phyloP scores from a whole-genome alignment of 2,329 filamentous ascomycete species.

The Apiospora saccharicola region DNA sequence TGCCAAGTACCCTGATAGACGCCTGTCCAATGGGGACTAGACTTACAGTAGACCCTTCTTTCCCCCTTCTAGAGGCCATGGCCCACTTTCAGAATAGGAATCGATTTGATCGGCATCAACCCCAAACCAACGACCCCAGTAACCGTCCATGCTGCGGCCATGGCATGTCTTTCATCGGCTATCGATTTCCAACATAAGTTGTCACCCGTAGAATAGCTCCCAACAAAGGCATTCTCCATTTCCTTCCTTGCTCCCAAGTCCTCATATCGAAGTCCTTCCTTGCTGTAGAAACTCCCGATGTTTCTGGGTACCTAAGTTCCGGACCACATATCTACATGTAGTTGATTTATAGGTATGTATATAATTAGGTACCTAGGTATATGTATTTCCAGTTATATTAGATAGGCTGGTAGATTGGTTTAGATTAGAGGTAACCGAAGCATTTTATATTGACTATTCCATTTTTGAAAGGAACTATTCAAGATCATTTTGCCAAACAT shows the following conservation, averaged over 20 bases:
- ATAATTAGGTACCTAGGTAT: too few species aligned
- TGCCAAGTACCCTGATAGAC: neutral
- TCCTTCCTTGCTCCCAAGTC: neutral
- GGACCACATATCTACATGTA: neutral
- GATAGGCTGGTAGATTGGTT: too few species aligned
- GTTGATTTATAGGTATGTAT: neutral
- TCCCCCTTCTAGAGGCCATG: neutral
- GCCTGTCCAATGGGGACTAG: neutral
- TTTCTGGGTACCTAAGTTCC: neutral
- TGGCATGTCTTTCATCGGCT: constrained; percentile 9
- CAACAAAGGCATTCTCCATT: neutral
- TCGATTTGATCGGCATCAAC: constrained; percentile 20
- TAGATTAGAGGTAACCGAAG: neutral
- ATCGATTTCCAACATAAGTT: neutral
- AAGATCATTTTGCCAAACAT: neutral
- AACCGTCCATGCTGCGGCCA: constrained; percentile 1
- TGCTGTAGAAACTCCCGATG: neutral
- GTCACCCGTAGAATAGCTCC: neutral
- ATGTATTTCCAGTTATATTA: too few species aligned
- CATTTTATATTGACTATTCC: too few species aligned
- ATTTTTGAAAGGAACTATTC: neutral
- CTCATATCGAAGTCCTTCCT: neutral
- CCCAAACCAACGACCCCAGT: constrained; percentile 20
- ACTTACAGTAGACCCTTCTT: neutral
- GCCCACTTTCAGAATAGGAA: constrained; percentile 12